These are phyloP conservation scores for Auriscalpium microsporum DNA, from an alignment of 768 basidiomycete genomes.

Conservation along the genomic window DNA sequence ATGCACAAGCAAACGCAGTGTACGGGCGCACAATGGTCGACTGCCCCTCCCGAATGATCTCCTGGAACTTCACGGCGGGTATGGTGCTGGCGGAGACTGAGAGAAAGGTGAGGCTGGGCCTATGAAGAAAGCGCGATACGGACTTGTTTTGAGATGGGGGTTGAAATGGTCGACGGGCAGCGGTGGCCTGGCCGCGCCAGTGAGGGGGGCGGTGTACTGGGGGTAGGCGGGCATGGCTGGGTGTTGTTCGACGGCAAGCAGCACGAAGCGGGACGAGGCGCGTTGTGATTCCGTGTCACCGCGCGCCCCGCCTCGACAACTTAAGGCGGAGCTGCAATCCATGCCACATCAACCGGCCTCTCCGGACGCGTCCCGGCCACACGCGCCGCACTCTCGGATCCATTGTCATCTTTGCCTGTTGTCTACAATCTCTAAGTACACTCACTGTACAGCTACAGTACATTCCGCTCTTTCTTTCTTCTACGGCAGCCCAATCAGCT, in stretches of 20 bases:
- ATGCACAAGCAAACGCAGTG: not conserved
- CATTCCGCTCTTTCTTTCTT: not conserved
- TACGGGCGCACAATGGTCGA: constrained; percentile 63
- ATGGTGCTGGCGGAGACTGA: constrained; percentile 37
- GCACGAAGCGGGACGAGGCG: not conserved
- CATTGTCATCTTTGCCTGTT: not conserved
- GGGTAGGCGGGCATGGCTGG: constrained; percentile 13
- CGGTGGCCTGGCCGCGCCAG: constrained; percentile 11
- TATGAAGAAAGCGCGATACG: constrained; percentile 17
- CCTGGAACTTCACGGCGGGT: constrained; percentile 85
- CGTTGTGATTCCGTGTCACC: not conserved
- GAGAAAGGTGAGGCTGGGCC: not conserved
- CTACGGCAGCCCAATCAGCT: constrained; percentile 31
- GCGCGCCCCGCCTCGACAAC: not conserved
- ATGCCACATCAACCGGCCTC: not conserved
- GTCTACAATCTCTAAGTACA: not conserved
- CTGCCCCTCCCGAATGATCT: constrained; percentile 78
- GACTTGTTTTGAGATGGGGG: constrained; percentile 21
- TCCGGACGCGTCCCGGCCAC: not conserved
- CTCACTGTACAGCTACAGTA: too few relatives aligned
- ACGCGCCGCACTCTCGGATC: not conserved
- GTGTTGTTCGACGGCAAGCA: not conserved
- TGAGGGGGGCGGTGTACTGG: constrained; percentile 6
- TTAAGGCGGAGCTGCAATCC: not conserved
- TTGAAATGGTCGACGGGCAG: constrained; percentile 17